These are phyloP conservation scores for Borealophlyctis nickersoniae DNA, from an alignment of 192 early-diverging fungal species.

Conservation along the genomic window DNA sequence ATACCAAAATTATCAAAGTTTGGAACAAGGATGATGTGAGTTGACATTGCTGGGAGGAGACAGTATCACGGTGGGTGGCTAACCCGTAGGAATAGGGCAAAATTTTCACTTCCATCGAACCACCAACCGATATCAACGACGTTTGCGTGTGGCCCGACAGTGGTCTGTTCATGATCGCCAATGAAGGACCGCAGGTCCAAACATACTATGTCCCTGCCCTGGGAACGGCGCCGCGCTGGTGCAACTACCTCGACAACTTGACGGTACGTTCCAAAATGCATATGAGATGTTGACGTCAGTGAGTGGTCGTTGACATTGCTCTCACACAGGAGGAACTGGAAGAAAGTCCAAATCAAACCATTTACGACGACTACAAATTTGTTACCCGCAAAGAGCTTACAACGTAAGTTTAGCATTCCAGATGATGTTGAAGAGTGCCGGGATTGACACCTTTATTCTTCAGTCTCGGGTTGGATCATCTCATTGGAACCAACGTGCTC, in stretches of 20 bases:
- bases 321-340: conserved; percentile 76
- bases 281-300: too few species aligned
- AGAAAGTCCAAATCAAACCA: conserved; percentile 72
- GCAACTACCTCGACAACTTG: conserved; percentile 92
- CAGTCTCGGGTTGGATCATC: conserved; percentile 83
- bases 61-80: background rate
- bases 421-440: background rate
- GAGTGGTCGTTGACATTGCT: too few species aligned
- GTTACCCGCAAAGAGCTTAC: conserved; percentile 87
- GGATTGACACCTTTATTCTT: too few species aligned
- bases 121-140: conserved; percentile 90
- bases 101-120: conserved; percentile 89
- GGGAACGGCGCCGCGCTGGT: conserved; percentile 91
- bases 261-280: too few species aligned
- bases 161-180: conserved; percentile 86
- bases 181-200: conserved; percentile 90
- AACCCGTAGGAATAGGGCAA: conserved; percentile 50
- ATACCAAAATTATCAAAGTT: conserved; percentile 88
- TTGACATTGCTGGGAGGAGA: background rate
- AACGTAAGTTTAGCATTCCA: conserved; percentile 27
- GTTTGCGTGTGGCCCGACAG: conserved; percentile 75
- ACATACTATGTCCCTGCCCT: conserved; percentile 89
- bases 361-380: conserved; percentile 99
- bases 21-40: conserved; percentile 76
- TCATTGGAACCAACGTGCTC: conserved; percentile 87